Evolutionary conservation across 495 filamentous ascomycete genomes (phyloP).

Genomic region (Astrothelium macrocarpum): DNA sequence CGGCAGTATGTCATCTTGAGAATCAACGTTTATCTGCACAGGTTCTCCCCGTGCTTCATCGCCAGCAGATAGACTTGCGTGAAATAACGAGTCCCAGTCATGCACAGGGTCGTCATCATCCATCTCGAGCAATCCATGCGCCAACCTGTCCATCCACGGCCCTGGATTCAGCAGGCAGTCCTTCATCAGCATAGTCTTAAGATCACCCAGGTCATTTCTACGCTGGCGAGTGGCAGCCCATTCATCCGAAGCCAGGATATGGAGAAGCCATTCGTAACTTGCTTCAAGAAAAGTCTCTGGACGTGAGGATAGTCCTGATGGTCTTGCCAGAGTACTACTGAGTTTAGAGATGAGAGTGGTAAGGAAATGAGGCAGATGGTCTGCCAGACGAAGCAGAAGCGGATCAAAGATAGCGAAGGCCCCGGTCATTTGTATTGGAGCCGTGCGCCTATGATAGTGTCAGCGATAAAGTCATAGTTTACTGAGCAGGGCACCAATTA

Average conservation of each 20-base stretch:
- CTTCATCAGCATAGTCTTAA: slow-evolving; percentile 10
- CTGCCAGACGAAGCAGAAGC: slow-evolving; percentile 16
- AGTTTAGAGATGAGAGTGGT: slow-evolving; percentile 11
- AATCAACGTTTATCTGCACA: not conserved
- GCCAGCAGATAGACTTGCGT: slow-evolving; percentile 6
- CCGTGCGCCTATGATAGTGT: slow-evolving; percentile 10
- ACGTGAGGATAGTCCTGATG: not conserved
- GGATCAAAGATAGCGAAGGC: slow-evolving; percentile 30
- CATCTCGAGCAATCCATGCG: slow-evolving; percentile 7
- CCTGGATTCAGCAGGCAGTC: slow-evolving; percentile 19
- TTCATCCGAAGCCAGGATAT: slow-evolving; percentile 13
- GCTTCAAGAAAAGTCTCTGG: slow-evolving; percentile 20
- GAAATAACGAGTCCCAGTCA: slow-evolving; percentile 16
- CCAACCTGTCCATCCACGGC: slow-evolving; percentile 13
- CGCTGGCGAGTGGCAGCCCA: slow-evolving; percentile 4
- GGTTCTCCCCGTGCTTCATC: not conserved
- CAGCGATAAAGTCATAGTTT: not conserved
- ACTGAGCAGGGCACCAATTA: slow-evolving; percentile 6
- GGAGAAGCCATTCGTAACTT: slow-evolving; percentile 21
- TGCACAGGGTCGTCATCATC: slow-evolving; percentile 7
- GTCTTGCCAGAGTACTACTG: slow-evolving; percentile 5
- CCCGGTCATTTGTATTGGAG: slow-evolving; percentile 21
- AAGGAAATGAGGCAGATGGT: slow-evolving; percentile 6
- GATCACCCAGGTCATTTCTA: not conserved
- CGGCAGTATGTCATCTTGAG: not conserved